phyloP scores from a whole-genome alignment of 2,329 filamentous ascomycete species.

The Thelonectria olida region DNA sequence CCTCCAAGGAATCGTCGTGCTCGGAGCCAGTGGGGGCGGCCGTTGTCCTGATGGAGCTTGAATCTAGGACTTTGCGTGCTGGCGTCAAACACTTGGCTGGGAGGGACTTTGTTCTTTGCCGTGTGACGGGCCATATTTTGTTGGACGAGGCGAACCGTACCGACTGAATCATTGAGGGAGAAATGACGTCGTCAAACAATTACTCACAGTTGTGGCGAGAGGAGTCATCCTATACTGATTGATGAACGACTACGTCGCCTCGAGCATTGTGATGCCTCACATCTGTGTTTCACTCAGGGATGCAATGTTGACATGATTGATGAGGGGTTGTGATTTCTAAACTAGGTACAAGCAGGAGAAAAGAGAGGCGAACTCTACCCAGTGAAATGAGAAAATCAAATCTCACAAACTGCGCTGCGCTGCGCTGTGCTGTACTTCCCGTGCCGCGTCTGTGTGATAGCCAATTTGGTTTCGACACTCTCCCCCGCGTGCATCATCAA shows the following conservation, averaged over 20 bases:
- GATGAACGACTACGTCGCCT: too few relatives aligned
- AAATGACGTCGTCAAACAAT: not conserved
- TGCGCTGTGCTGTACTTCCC: constrained; percentile 25
- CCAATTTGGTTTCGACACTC: constrained; percentile 32
- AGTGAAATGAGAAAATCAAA: constrained; percentile 33
- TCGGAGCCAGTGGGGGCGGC: not conserved
- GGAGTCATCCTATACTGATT: not conserved
- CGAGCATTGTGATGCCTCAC: not conserved
- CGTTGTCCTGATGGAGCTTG: not conserved
- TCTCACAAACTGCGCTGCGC: constrained; percentile 27
- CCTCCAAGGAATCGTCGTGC: not conserved
- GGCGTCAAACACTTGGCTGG: too few relatives aligned
- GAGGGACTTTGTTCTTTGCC: constrained; percentile 1
- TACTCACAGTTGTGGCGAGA: not conserved
- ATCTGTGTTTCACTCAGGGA: not conserved
- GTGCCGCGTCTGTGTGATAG: constrained; percentile 24
- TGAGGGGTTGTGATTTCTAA: constrained; percentile 33
- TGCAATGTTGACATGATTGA: constrained; percentile 12
- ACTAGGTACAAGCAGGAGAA: constrained; percentile 28
- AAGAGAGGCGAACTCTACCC: constrained; percentile 40
- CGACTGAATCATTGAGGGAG: too few relatives aligned
- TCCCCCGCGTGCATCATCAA: constrained; percentile 6
- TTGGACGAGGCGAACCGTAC: not conserved
- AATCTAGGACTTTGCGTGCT: constrained; percentile 13
- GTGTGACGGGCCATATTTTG: not conserved